Conservation (phyloP, 176 grass and related monocot species). For the Avena sativa region DNA sequence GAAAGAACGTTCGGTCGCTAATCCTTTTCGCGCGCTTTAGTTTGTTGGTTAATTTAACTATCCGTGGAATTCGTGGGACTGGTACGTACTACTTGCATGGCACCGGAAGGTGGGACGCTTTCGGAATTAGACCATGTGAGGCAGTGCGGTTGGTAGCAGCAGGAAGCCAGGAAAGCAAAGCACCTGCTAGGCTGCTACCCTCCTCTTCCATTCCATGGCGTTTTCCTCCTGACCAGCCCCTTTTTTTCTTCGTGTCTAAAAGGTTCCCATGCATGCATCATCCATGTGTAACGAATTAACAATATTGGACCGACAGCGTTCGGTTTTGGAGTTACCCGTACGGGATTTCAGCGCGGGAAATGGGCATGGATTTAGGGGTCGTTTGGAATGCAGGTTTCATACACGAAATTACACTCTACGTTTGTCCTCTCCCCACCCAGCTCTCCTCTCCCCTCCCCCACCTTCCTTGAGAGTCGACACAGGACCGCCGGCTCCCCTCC, state of each 20-base stretch:
- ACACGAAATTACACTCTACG: too few relatives aligned
- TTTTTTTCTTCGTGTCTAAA: not conserved
- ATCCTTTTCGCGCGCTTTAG: slow-evolving; percentile 51
- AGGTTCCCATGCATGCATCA: not conserved
- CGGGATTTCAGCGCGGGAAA: not conserved
- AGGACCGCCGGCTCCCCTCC: too few relatives aligned
- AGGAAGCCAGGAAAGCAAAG: not conserved
- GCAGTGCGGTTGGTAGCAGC: slow-evolving; percentile 30
- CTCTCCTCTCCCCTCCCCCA: too few relatives aligned
- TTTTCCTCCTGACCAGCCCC: not conserved
- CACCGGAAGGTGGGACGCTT: slow-evolving; percentile 6
- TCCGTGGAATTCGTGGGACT: slow-evolving; percentile 13
- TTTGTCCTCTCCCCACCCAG: too few relatives aligned
- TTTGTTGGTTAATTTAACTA: slow-evolving; percentile 26
- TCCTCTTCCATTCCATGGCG: slow-evolving; percentile 19
- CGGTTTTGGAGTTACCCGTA: not conserved
- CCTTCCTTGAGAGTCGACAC: too few relatives aligned
- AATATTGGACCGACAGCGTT: not conserved
- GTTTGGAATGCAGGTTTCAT: not conserved
- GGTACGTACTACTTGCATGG: slow-evolving; percentile 15
- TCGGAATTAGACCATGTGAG: slow-evolving; percentile 23
- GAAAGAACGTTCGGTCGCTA: slow-evolving; percentile 31
- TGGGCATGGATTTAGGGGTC: not conserved
- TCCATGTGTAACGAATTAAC: not conserved
- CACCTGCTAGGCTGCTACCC: slow-evolving; percentile 10